A percentile compares a stretch with the other conserved stretches of the same genome.
These are phyloP conservation scores for Hawksworthiomyces lignivorus DNA, from an alignment of 2,329 filamentous ascomycete species.

Conservation along the genomic window DNA sequence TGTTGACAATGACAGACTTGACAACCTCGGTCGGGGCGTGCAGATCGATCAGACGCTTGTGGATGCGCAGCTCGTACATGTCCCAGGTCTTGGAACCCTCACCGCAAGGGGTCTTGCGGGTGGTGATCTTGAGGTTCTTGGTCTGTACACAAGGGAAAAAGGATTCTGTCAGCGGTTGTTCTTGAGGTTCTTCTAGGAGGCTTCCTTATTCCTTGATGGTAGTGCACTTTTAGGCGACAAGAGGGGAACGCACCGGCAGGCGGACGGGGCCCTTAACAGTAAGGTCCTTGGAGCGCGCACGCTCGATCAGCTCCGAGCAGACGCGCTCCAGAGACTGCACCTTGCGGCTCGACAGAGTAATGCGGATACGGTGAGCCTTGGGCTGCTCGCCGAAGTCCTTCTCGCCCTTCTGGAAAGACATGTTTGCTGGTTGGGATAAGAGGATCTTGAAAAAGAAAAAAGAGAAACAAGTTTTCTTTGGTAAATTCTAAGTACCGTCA, in stretches of 20 bases:
- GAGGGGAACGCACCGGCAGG: constrained; percentile 49
- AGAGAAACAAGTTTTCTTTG: background rate
- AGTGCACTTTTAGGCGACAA: no score
- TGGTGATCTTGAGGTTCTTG: constrained; percentile 94
- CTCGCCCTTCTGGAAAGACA: constrained; percentile 94
- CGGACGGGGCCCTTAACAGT: constrained; percentile 97
- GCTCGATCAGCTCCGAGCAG: constrained; percentile 96
- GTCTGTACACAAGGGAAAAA: constrained; percentile 35
- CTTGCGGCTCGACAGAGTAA: constrained; percentile 94
- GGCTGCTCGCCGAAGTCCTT: constrained; percentile 89
- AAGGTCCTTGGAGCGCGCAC: constrained; percentile 96
- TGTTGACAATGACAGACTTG: constrained; percentile 96
- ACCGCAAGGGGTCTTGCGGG: constrained; percentile 98
- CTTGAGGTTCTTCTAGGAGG: no score
- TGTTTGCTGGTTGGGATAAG: constrained; percentile 38
- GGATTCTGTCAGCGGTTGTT: background rate
- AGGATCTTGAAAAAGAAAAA: constrained; percentile 4
- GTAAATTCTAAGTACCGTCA: constrained; percentile 11
- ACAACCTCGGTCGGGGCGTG: constrained; percentile 96
- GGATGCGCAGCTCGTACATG: constrained; percentile 94
- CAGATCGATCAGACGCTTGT: constrained; percentile 96
- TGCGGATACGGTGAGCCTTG: constrained; percentile 46
- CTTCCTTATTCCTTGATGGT: no score
- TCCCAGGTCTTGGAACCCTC: constrained; percentile 99
- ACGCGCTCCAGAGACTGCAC: constrained; percentile 96